Conservation (phyloP, 2,329 filamentous ascomycete species). For the Pezicula rhizophila region DNA sequence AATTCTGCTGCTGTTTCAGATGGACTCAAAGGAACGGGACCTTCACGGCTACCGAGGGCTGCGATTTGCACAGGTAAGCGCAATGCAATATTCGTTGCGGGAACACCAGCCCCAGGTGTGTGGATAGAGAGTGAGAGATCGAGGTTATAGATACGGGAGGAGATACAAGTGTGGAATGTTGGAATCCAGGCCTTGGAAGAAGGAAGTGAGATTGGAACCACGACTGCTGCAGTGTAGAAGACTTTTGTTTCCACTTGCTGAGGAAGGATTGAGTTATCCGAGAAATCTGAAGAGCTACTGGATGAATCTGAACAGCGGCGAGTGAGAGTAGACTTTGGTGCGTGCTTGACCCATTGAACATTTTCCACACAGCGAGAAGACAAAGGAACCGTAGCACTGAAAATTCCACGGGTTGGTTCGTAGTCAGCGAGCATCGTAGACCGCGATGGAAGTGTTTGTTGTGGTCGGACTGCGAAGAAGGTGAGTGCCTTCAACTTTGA, state of each 20-base stretch:
- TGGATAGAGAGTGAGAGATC: conserved; percentile 51
- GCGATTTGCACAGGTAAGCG: conserved; percentile 25
- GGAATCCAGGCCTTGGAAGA: conserved; percentile 56
- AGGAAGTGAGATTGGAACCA: conserved; percentile 59
- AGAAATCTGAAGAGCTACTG: conserved; percentile 18
- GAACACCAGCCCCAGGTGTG: conserved; percentile 36
- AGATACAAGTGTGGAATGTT: conserved; percentile 64
- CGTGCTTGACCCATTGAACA: conserved; percentile 25
- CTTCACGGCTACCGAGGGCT: conserved; percentile 14
- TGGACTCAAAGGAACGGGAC: conserved; percentile 6
- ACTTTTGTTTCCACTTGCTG: conserved; percentile 3
- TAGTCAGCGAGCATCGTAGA: conserved; percentile 11
- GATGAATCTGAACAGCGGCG: conserved; percentile 24
- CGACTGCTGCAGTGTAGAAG: conserved; percentile 53
- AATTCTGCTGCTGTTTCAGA: conserved; percentile 21
- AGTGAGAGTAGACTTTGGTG: conserved; percentile 11
- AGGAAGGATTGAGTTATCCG: conserved; percentile 9
- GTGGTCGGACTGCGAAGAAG: conserved; percentile 20
- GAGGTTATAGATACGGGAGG: conserved; percentile 57
- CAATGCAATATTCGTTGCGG: conserved; percentile 26
- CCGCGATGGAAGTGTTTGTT: conserved; percentile 13
- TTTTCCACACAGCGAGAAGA: conserved; percentile 25
- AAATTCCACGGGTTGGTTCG: conserved; percentile 19
- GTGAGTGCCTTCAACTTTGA: conserved; percentile 25
- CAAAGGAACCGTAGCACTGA: conserved; percentile 18